Evolutionary conservation across 2,329 filamentous ascomycete species (phyloP).

Genomic region (Cyclaneusma minus): DNA sequence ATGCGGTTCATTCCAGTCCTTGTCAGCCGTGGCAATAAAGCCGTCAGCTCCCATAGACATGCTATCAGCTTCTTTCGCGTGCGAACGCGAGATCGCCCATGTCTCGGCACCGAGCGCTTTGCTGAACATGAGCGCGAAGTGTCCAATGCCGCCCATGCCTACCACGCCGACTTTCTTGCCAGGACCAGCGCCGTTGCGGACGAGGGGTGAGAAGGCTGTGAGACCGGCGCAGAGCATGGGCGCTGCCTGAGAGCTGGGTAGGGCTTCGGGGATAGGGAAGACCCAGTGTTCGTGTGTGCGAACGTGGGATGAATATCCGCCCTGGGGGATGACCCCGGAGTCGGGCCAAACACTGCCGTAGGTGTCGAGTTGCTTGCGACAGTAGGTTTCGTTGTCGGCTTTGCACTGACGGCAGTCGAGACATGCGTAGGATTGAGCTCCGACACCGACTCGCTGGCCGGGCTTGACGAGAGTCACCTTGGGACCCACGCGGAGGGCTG

Average conservation of each 20-base stretch:
- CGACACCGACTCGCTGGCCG: conserved; percentile 38
- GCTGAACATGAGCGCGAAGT: conserved; percentile 55
- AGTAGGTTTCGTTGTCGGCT: conserved; percentile 39
- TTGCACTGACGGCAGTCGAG: conserved; percentile 37
- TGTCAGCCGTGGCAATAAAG: conserved; percentile 40
- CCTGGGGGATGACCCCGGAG: conserved; percentile 44
- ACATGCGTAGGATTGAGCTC: conserved; percentile 37
- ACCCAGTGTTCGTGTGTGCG: conserved; percentile 65
- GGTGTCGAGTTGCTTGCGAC: conserved; percentile 31
- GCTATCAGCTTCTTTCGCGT: conserved; percentile 44
- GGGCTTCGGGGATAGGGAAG: conserved; percentile 60
- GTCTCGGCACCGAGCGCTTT: conserved; percentile 49
- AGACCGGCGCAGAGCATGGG: conserved; percentile 78
- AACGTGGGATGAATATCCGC: conserved; percentile 53
- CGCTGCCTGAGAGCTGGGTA: conserved; percentile 46
- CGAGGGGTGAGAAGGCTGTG: conserved; percentile 64
- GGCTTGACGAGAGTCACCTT: conserved; percentile 42
- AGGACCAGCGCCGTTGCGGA: conserved; percentile 58
- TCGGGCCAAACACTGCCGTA: conserved; percentile 33
- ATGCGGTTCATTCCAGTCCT: conserved; percentile 40
- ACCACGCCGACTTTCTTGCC: conserved; percentile 69
- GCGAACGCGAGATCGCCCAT: conserved; percentile 44
- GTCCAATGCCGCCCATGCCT: conserved; percentile 57
- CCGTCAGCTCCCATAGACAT: conserved; percentile 43
- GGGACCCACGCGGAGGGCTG: conserved; percentile 48